Evolutionary conservation across 805 yeast species (phyloP).

Genomic region (Maudiozyma bulderi): DNA sequence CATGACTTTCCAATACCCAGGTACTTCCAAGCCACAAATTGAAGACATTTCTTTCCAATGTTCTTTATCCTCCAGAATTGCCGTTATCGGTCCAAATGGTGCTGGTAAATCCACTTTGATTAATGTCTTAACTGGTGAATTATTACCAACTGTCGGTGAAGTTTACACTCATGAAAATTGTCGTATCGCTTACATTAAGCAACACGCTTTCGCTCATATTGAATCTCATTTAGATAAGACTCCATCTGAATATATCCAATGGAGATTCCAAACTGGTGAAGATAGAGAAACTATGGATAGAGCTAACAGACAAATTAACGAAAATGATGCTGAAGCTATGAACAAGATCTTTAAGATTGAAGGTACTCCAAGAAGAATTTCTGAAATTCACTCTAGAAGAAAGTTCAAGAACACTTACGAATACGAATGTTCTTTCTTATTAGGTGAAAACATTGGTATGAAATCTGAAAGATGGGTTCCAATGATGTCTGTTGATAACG

Average conservation of each 20-base stretch:
- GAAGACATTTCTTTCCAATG: slow-evolving; percentile 92
- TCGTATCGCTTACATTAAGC: slow-evolving; percentile 99
- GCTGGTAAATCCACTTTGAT: slow-evolving; percentile 99
- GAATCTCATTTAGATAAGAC: slow-evolving; percentile 98
- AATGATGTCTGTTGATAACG: slow-evolving; percentile 99
- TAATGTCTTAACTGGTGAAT: slow-evolving; percentile 98
- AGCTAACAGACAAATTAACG: slow-evolving; percentile 97
- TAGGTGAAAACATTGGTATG: slow-evolving; percentile 99
- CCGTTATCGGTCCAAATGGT: slow-evolving; percentile 99
- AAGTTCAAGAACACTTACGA: slow-evolving; percentile 99
- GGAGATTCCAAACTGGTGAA: slow-evolving; percentile 99
- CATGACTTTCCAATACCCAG: slow-evolving; percentile 99
- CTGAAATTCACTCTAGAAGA: slow-evolving; percentile 90
- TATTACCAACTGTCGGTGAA: slow-evolving; percentile 96
- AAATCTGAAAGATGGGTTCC: slow-evolving; percentile 99
- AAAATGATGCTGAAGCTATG: slow-evolving; percentile 95
- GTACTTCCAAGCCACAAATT: slow-evolving; percentile 94
- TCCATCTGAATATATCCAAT: slow-evolving; percentile 99
- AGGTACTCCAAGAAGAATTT: slow-evolving; percentile 96
- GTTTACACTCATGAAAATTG: slow-evolving; percentile 99
- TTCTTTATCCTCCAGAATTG: slow-evolving; percentile 98
- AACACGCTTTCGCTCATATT: slow-evolving; percentile 99
- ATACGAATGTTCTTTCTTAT: slow-evolving; percentile 94
- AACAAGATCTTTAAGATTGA: slow-evolving; percentile 98
- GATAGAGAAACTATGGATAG: slow-evolving; percentile 99